These are phyloP conservation scores for Tetrapisispora arboricola DNA, from an alignment of 805 yeast species.

Conservation along the genomic window DNA sequence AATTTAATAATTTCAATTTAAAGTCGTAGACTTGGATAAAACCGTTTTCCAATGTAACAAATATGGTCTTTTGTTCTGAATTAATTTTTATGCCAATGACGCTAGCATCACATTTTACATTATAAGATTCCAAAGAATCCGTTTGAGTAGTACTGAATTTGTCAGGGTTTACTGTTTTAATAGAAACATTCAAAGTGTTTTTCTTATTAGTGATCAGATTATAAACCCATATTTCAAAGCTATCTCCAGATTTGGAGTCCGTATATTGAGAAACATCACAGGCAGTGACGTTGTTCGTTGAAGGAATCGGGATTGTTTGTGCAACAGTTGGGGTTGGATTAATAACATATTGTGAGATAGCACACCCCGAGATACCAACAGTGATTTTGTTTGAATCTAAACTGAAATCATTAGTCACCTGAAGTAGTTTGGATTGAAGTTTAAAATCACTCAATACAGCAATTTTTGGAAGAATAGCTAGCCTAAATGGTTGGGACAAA, in stretches of 20 bases:
- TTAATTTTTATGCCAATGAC: slow-evolving; percentile 15
- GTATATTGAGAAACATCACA: slow-evolving; percentile 17
- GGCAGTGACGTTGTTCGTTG: slow-evolving; percentile 27
- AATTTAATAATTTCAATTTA: slow-evolving; percentile 16
- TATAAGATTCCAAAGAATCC: slow-evolving; percentile 9
- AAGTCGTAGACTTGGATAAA: slow-evolving; percentile 21
- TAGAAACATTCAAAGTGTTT: slow-evolving; percentile 12
- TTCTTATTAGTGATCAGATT: slow-evolving; percentile 15
- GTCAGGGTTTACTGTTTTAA: slow-evolving; percentile 6
- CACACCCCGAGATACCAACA: slow-evolving; percentile 28
- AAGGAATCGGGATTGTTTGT: slow-evolving; percentile 26
- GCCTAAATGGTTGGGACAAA: slow-evolving; percentile 28
- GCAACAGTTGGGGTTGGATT: slow-evolving; percentile 30
- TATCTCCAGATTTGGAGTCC: slow-evolving; percentile 5
- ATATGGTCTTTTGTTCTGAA: slow-evolving; percentile 7
- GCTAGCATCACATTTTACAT: slow-evolving; percentile 10
- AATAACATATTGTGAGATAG: slow-evolving; percentile 26
- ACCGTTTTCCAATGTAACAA: slow-evolving; percentile 22
- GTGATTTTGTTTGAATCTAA: slow-evolving; percentile 22
- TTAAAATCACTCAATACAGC: slow-evolving; percentile 20
- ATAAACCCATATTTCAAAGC: slow-evolving; percentile 20
- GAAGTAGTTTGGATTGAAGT: slow-evolving; percentile 16
- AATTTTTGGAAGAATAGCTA: slow-evolving; percentile 26
- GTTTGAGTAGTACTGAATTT: slow-evolving; percentile 8
- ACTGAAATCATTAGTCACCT: slow-evolving; percentile 17